Evolutionary conservation across 164 flowering plant species (phyloP), one percentile per base, ranked within the genome.

Genomic region (Taxillus chinensis): DNA sequence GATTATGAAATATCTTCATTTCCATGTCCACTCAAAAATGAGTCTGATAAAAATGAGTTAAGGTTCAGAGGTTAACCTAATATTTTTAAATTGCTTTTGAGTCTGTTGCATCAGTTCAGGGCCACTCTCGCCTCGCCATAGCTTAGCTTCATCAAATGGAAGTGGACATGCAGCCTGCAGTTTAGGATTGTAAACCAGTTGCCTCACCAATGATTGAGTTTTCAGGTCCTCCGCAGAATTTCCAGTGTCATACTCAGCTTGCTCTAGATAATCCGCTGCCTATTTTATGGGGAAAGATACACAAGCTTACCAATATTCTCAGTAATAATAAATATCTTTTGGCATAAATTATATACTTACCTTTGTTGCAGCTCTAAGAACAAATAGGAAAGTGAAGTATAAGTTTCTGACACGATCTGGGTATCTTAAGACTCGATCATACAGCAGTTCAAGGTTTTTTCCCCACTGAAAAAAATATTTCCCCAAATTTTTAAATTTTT

Each of bases 111-210:
- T 90, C 64, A 95, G 72, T 60, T 90, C 93, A 46, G 97, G 96
- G 61, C 93, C 97, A 68, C 87, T 77, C 78, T 89, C 82, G 53
- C 96, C 99, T 76, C 87, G 85, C 97, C 99, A 95, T 71, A 95
- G 70, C 69, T 89, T 87, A 55, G 93, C 99, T 80, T 95, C 99
- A 75, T 95, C 99, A 75, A 89, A 95, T 53, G 99, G 99, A 59
- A 89, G 67, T 16, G 99, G 97, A 59, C 97, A 95, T 57, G 99
- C 89, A 70, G 87, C 80, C 71, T 79, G 89, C 14, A 89, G 74
- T 74, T 87, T 79, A 15, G 88, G 84, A 67, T 89, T 75, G 68
- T 80, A 78, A 3, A 95, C 77, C 10, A 91, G 77, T 68, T 91
- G 96, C 48, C 64, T 82, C 74, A 90, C 66, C 68, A 91, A 75